A percentile compares a stretch with the other conserved stretches of the same genome.
Evolutionary conservation across 495 filamentous ascomycete species (phyloP).

Genomic region (Talaromyces nanjingensis): DNA sequence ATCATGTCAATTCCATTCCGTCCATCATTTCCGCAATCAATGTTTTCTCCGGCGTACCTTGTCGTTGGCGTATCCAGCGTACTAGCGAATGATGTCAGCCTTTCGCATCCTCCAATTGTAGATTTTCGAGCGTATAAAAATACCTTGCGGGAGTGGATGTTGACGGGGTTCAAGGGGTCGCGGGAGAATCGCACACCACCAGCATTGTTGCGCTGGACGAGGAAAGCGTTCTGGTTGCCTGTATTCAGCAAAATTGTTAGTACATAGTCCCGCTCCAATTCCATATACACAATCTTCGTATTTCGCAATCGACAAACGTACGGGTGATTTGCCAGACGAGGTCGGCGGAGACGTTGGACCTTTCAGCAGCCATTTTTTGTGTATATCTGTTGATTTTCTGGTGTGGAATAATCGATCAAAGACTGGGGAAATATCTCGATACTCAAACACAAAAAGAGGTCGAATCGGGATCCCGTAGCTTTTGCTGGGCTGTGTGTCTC

Average conservation of each 20-base stretch:
- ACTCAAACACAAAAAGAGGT: neutral
- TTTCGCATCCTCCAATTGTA: constrained; percentile 4
- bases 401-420: neutral
- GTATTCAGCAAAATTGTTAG: constrained; percentile 10
- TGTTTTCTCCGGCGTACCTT: constrained; percentile 55
- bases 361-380: constrained; percentile 37
- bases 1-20: constrained; percentile 7
- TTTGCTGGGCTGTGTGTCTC: neutral
- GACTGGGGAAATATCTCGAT: neutral
- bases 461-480: neutral
- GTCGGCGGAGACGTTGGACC: constrained; percentile 69
- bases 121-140: neutral
- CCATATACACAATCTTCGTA: neutral
- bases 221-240: constrained; percentile 77
- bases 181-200: constrained; percentile 84
- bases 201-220: constrained; percentile 76
- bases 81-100: constrained; percentile 39
- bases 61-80: constrained; percentile 84
- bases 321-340: constrained; percentile 87
- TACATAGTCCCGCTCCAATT: neutral
- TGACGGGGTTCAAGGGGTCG: constrained; percentile 84
- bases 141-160: constrained; percentile 90
- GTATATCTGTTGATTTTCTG: neutral
- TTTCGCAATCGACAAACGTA: constrained; percentile 39
- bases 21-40: constrained; percentile 7